phyloP scores from a whole-genome alignment of 1,284 basidiomycete species.

The Polyporus tsugae region DNA sequence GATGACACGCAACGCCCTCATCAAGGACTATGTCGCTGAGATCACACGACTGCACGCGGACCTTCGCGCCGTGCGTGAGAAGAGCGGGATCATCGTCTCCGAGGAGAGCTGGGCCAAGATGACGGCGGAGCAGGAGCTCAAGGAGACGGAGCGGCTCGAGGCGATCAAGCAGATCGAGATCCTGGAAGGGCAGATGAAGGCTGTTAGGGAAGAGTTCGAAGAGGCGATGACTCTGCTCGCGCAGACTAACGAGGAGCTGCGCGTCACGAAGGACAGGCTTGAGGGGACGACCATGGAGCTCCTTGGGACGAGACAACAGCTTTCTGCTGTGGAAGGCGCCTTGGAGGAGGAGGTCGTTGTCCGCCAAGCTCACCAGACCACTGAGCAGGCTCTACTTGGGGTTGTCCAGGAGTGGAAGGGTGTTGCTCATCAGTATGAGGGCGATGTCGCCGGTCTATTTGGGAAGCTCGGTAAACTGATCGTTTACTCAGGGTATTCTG shows the following conservation, averaged over 20 bases:
- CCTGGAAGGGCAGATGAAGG: conserved; percentile 82
- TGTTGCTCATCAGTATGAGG: conserved; percentile 72
- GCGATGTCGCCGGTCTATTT: conserved; percentile 80
- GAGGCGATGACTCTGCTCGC: conserved; percentile 83
- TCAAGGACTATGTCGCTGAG: conserved; percentile 96
- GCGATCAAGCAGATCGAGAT: conserved; percentile 84
- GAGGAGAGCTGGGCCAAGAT: conserved; percentile 91
- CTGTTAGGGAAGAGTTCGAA: conserved; percentile 90
- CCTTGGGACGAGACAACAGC: conserved; percentile 58
- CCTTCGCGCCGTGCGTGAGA: conserved; percentile 88
- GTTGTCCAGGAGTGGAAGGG: conserved; percentile 77
- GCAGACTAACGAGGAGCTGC: conserved; percentile 79
- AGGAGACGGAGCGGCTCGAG: conserved; percentile 81
- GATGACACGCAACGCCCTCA: conserved; percentile 90
- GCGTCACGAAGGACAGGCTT: conserved; percentile 67
- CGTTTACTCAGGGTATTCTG: conserved; percentile 1
- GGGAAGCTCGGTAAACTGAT: conserved; percentile 80
- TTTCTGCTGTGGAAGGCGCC: conserved; percentile 61
- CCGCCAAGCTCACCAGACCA: conserved; percentile 78
- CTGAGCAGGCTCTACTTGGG: conserved; percentile 74
- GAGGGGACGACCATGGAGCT: conserved; percentile 64
- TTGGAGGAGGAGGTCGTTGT: conserved; percentile 83
- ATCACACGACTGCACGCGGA: conserved; percentile 95
- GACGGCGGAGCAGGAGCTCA: conserved; percentile 77
- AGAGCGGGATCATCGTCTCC: conserved; percentile 94